Percentiles rank a stretch among this genome's conserved stretches.
These are phyloP conservation scores for Lactarius psammicola DNA, from an alignment of 768 basidiomycete species.

Conservation along the genomic window DNA sequence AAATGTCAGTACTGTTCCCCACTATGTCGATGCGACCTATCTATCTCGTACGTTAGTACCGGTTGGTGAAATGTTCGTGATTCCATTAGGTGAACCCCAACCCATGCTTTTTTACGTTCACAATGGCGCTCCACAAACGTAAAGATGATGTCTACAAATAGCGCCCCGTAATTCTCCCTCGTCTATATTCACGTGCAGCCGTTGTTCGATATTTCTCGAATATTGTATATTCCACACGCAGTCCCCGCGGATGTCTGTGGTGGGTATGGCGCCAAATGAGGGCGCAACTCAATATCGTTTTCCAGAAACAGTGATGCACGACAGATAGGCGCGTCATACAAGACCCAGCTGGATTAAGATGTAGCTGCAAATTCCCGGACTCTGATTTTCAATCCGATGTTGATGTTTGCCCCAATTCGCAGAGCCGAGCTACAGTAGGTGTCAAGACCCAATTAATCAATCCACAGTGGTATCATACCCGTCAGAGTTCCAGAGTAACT, in stretches of 20 bases:
- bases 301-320: not conserved
- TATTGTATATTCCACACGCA: not conserved
- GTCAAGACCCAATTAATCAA: constrained; percentile 13
- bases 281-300: not conserved
- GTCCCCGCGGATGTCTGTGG: constrained; percentile 3
- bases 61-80: constrained; percentile 11
- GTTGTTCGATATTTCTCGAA: constrained; percentile 1
- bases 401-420: not conserved
- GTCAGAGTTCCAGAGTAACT: constrained; percentile 7
- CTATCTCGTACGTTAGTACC: constrained; percentile 1
- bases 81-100: constrained; percentile 14
- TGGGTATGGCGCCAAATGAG: not conserved
- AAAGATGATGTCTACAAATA: constrained; percentile 2
- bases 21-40: constrained; percentile 6
- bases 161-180: not conserved
- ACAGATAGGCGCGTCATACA: not conserved
- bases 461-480: not conserved
- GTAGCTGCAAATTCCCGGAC: not conserved
- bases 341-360: not conserved
- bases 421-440: not conserved
- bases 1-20: constrained; percentile 10
- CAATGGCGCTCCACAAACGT: constrained; percentile 12
- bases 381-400: constrained; percentile 15
- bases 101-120: constrained; percentile 34
- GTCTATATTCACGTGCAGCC: constrained; percentile 14